Evolutionary conservation across 129 eudicot species (phyloP), one percentile per base, ranked within the genome.

Genomic region (Apium graveolens): DNA sequence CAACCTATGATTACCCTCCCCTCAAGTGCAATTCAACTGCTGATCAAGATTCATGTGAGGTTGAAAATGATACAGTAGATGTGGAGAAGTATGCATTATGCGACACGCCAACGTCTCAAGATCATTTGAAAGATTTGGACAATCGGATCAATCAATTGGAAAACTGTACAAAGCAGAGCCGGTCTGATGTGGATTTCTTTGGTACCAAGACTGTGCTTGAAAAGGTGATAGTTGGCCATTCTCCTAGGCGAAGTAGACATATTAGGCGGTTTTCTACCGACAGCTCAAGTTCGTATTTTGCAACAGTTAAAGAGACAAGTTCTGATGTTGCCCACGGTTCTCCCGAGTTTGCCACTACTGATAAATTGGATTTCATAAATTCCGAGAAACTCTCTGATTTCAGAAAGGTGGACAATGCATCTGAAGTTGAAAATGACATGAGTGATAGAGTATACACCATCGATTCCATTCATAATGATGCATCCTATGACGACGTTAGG

Each of bases 401-500:
- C 42, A 91, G 79, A 75, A 90, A 84, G 72, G 80, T 79, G 85
- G 92, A 95, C 43, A 75, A 60, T 35, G 89, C 82, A 74, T 91
- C 97, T 0, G 97, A 95, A 73, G 83, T 26, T 80, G 97, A 88
- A 46, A 97, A 95, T 86, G 97, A 91, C 55, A 86, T 84, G 87
- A 86, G 88, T 70, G 98, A 90, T 66, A 90, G 96, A 68, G 86
- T 91, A 48, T 95, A 90, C 80, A 91, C 98, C 0, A 82, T 94
- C 32, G 97, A 94, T 71, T 89, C 93, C 10, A 73, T 94, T 68
- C 92, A 88, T 83, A 84, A 85, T 21, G 79, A 85, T 20, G 81
- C 80, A 60, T 73, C 86, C 12, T 79, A 77, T 78, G 86, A 84
- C 72, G 86, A 44, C 0, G 72, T 3, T 27, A 66, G 38, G 62